These are phyloP conservation scores for Alternaria ethzedia DNA, from an alignment of 2,329 filamentous ascomycete species.

Conservation along the genomic window DNA sequence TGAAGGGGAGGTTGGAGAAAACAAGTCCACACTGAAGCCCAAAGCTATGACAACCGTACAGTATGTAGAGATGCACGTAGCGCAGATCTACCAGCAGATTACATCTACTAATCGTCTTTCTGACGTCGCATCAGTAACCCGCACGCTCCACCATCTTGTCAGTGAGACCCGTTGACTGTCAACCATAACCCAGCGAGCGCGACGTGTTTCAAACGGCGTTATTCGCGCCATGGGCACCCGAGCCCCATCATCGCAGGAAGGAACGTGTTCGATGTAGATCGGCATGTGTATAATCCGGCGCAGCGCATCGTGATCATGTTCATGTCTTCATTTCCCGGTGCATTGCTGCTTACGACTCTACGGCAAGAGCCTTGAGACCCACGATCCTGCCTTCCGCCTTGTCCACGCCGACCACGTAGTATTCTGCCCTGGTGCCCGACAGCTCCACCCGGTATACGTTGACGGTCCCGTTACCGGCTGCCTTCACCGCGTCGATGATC, in stretches of 20 bases:
- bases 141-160: slow-evolving; percentile 4
- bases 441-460: slow-evolving; percentile 75
- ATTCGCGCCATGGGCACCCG: slow-evolving; percentile 5
- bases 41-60: not conserved
- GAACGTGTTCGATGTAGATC: not conserved
- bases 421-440: slow-evolving; percentile 71
- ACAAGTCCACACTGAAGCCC: not conserved
- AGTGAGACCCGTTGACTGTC: slow-evolving; percentile 1
- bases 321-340: not conserved
- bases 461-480: slow-evolving; percentile 71
- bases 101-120: not conserved
- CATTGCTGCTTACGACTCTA: slow-evolving; percentile 62
- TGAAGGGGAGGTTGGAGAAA: not conserved
- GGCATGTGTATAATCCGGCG: not conserved
- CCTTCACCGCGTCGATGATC: slow-evolving; percentile 71
- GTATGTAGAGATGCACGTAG: not conserved
- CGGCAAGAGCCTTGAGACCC: slow-evolving; percentile 76
- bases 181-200: slow-evolving; percentile 4
- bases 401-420: slow-evolving; percentile 76
- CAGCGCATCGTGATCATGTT: not conserved
- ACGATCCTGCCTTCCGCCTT: slow-evolving; percentile 68
- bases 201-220: slow-evolving; percentile 10
- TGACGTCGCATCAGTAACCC: not conserved
- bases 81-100: not conserved
- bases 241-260: not conserved